A percentile compares a stretch with the other conserved stretches of the same genome.
These are phyloP conservation scores for Xerocomus potaroensis DNA, from an alignment of 768 basidiomycete species.

Conservation along the genomic window DNA sequence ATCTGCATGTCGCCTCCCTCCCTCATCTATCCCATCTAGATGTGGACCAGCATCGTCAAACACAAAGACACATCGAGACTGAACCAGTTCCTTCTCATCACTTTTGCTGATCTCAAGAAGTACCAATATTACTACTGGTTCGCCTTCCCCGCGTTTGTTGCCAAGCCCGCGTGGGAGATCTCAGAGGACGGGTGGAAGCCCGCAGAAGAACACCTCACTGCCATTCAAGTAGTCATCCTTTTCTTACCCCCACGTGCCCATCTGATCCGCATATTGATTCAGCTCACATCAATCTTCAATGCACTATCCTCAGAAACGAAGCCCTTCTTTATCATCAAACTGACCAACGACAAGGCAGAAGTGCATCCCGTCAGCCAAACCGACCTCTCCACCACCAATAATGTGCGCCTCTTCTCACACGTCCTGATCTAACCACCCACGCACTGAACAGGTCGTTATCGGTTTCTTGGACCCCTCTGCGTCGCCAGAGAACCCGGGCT, in stretches of 20 bases:
- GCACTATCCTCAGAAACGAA: conserved; percentile 40
- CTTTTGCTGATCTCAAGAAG: conserved; percentile 96
- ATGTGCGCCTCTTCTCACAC: conserved; percentile 34
- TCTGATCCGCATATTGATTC: conserved; percentile 1
- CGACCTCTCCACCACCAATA: conserved; percentile 51
- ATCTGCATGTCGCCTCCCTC: background rate
- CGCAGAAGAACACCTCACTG: conserved; percentile 43
- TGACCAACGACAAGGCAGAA: conserved; percentile 32
- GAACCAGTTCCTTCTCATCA: conserved; percentile 82
- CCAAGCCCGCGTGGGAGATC: conserved; percentile 90
- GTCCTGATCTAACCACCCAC: conserved; percentile 17
- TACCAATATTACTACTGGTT: conserved; percentile 99
- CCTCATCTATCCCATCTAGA: conserved; percentile 37
- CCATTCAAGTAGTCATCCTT: conserved; percentile 35
- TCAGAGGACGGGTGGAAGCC: conserved; percentile 53
- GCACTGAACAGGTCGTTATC: conserved; percentile 39
- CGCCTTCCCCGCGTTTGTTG: conserved; percentile 87
- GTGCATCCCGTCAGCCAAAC: conserved; percentile 57
- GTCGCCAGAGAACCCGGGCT: conserved; percentile 67
- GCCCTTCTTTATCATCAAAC: conserved; percentile 62
- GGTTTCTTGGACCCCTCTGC: conserved; percentile 87
- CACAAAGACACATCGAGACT: conserved; percentile 54
- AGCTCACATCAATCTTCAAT: conserved; percentile 53
- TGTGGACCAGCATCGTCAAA: conserved; percentile 59
- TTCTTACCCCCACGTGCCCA: background rate